phyloP scores from a whole-genome alignment of 1,284 basidiomycete species.

The Chalciporus sp. region DNA sequence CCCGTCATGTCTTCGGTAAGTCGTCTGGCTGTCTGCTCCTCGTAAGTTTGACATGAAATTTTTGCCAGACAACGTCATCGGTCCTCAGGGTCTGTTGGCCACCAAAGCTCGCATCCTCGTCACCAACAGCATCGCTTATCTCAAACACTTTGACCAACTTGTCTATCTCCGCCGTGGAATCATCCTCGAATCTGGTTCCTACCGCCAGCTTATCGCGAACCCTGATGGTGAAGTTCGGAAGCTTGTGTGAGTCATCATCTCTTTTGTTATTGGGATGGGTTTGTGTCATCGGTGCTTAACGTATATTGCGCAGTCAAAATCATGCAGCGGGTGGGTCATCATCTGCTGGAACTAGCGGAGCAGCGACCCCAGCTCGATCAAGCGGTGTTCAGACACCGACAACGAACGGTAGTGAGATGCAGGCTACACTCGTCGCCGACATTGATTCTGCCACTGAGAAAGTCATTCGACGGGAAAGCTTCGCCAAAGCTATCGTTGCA shows the following conservation, averaged over 20 bases:
- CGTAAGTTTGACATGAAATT: background rate
- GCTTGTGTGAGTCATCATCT: slow-evolving; percentile 64
- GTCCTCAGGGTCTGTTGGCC: slow-evolving; percentile 83
- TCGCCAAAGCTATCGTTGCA: slow-evolving; percentile 46
- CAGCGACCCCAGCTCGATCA: slow-evolving; percentile 54
- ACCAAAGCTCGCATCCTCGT: slow-evolving; percentile 88
- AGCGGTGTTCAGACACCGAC: slow-evolving; percentile 46
- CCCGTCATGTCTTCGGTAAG: slow-evolving; percentile 62
- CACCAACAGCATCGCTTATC: slow-evolving; percentile 87
- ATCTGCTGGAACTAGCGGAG: slow-evolving; percentile 49
- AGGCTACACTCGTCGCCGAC: slow-evolving; percentile 22
- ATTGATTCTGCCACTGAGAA: slow-evolving; percentile 23
- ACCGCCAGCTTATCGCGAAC: slow-evolving; percentile 64
- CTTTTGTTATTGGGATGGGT: background rate
- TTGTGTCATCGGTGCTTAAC: background rate
- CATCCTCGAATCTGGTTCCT: slow-evolving; percentile 80
- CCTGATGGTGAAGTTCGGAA: slow-evolving; percentile 74
- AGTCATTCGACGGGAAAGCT: slow-evolving; percentile 41
- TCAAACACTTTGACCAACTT: slow-evolving; percentile 81
- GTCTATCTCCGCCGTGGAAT: slow-evolving; percentile 83
- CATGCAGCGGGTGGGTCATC: slow-evolving; percentile 40
- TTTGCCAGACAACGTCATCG: slow-evolving; percentile 80
- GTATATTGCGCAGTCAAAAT: slow-evolving; percentile 8
- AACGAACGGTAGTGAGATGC: slow-evolving; percentile 24
- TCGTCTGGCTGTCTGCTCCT: background rate